phyloP scores from a whole-genome alignment of 1,284 basidiomycete species.

The Fistulinella cinereoalba region DNA sequence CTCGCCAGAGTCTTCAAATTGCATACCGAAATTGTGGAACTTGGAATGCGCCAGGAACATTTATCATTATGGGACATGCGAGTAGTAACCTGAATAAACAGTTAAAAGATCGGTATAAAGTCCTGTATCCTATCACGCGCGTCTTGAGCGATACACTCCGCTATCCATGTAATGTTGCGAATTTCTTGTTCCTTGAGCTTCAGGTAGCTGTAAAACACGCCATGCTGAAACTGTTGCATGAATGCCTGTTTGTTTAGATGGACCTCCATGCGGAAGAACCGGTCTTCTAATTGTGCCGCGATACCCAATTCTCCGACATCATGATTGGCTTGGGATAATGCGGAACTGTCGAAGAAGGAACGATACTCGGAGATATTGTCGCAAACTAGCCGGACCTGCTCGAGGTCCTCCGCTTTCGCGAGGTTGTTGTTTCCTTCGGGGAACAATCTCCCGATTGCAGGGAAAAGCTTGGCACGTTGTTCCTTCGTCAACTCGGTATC shows the following conservation, averaged over 20 bases:
- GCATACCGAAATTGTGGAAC: too few species aligned
- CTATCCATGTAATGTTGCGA: conserved; percentile 95
- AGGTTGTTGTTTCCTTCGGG: conserved; percentile 95
- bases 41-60: too few species aligned
- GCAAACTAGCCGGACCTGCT: conserved; percentile 87
- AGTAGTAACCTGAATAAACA: too few species aligned
- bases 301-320: conserved; percentile 51
- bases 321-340: conserved; percentile 37
- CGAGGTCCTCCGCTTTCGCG: conserved; percentile 93
- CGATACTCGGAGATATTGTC: conserved; percentile 91
- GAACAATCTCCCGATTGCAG: conserved; percentile 89
- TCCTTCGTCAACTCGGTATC: conserved; percentile 95
- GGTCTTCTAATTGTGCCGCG: conserved; percentile 82
- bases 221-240: conserved; percentile 93
- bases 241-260: conserved; percentile 92
- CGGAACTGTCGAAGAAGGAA: conserved; percentile 77
- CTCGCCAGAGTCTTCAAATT: too few species aligned
- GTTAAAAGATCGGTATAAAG: conserved; percentile 82
- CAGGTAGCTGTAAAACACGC: conserved; percentile 90
- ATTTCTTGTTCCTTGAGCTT: conserved; percentile 99
- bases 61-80: too few species aligned
- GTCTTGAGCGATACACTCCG: conserved; percentile 95
- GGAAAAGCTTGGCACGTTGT: conserved; percentile 94
- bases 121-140: conserved; percentile 91
- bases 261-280: conserved; percentile 95